These are phyloP conservation scores for Tylopilus balloui DNA, from an alignment of 768 basidiomycete genomes.

Conservation along the genomic window DNA sequence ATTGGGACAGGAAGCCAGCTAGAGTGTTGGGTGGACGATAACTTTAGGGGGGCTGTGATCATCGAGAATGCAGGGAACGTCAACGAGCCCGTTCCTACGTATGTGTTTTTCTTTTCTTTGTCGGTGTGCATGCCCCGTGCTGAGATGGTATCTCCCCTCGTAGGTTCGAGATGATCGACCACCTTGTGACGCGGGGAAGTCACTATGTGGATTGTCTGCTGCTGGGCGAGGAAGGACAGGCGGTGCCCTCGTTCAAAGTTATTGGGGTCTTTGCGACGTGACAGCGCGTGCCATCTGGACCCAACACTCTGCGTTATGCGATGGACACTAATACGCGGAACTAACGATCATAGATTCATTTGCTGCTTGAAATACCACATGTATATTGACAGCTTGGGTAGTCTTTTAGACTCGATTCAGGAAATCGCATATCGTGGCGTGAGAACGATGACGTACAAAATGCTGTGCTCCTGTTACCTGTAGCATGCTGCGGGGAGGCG, in stretches of 20 bases:
- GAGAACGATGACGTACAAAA: slow-evolving; percentile 20
- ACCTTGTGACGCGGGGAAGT: slow-evolving; percentile 75
- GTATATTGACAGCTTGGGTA: too few relatives aligned
- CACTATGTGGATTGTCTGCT: slow-evolving; percentile 93
- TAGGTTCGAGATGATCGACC: slow-evolving; percentile 85
- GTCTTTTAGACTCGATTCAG: too few relatives aligned
- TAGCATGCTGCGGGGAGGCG: not conserved
- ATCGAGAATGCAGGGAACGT: slow-evolving; percentile 75
- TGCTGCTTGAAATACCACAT: not conserved
- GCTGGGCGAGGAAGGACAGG: slow-evolving; percentile 80
- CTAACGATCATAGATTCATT: slow-evolving; percentile 1
- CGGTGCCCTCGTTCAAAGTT: slow-evolving; percentile 81
- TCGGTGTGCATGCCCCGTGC: not conserved
- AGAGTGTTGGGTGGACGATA: slow-evolving; percentile 98
- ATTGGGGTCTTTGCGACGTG: slow-evolving; percentile 85
- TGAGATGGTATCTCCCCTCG: slow-evolving; percentile 5
- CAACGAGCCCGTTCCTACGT: slow-evolving; percentile 61
- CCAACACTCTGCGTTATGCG: not conserved
- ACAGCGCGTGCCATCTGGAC: not conserved
- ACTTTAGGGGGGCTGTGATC: slow-evolving; percentile 69
- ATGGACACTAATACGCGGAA: not conserved
- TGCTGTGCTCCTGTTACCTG: slow-evolving; percentile 3
- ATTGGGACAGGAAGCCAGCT: slow-evolving; percentile 65
- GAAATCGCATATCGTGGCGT: slow-evolving; percentile 15
- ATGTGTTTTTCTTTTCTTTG: slow-evolving; percentile 34